phyloP scores from a whole-genome alignment of 495 filamentous ascomycete species.

The Penicillium cinerascens region DNA sequence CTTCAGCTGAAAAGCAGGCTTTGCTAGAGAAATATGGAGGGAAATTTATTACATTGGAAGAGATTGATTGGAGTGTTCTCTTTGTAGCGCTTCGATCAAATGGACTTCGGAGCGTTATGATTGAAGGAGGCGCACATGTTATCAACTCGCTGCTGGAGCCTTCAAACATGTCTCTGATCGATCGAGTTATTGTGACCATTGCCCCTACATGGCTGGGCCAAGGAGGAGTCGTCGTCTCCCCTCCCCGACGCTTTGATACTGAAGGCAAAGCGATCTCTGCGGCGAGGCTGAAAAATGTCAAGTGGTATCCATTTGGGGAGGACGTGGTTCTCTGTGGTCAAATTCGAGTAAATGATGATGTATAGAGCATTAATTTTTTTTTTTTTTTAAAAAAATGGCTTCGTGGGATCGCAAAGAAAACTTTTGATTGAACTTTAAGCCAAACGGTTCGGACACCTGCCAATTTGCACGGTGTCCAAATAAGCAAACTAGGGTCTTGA shows the following conservation, averaged over 20 bases:
- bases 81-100: slow-evolving; percentile 49
- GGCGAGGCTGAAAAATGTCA: slow-evolving; percentile 58
- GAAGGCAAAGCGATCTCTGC: slow-evolving; percentile 48
- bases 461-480: no score
- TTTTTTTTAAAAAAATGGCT: no score
- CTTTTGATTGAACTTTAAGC: background rate
- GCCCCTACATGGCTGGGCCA: slow-evolving; percentile 80
- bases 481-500: no score
- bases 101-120: slow-evolving; percentile 73
- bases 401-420: background rate
- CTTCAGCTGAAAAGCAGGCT: slow-evolving; percentile 23
- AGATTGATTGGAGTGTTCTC: slow-evolving; percentile 59
- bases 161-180: slow-evolving; percentile 48
- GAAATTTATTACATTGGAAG: slow-evolving; percentile 35
- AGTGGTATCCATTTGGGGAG: slow-evolving; percentile 70
- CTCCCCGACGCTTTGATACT: slow-evolving; percentile 42
- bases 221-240: slow-evolving; percentile 73
- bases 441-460: no score
- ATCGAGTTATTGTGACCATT: slow-evolving; percentile 78
- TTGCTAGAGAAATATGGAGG: slow-evolving; percentile 46
- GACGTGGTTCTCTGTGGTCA: slow-evolving; percentile 77
- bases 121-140: slow-evolving; percentile 78
- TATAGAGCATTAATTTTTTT: no score
- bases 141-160: slow-evolving; percentile 74
- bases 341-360: slow-evolving; percentile 16